Conservation (phyloP, 2,329 filamentous ascomycete genomes). For the Herpotrichia juniperi region DNA sequence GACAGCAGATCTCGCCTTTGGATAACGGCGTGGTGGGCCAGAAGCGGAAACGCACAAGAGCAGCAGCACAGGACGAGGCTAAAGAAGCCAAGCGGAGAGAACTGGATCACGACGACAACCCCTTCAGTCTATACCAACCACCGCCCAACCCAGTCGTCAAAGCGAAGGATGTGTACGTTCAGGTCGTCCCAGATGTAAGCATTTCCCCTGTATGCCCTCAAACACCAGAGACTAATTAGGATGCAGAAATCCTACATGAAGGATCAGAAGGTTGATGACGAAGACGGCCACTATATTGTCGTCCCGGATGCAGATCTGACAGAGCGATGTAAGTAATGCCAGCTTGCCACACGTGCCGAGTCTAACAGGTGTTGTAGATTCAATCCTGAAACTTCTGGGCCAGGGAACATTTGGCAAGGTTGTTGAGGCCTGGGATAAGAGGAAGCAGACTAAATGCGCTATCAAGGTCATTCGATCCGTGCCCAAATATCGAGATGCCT, state of each 20-base stretch:
- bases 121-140: conserved; percentile 80
- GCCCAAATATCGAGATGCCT: conserved; percentile 97
- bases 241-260: conserved; percentile 54
- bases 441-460: conserved; percentile 79
- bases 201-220: not conserved
- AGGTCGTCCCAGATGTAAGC: conserved; percentile 65
- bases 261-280: conserved; percentile 84
- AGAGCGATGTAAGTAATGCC: conserved; percentile 75
- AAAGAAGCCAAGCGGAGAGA: conserved; percentile 70
- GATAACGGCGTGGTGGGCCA: conserved; percentile 74
- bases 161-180: conserved; percentile 69
- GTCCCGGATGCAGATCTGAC: conserved; percentile 85
- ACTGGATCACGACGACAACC: conserved; percentile 69
- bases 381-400: conserved; percentile 86
- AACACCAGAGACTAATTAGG: conserved; percentile 23
- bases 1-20: conserved; percentile 64
- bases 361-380: conserved; percentile 63
- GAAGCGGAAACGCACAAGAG: conserved; percentile 87
- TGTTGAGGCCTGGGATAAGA: conserved; percentile 85
- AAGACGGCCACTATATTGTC: conserved; percentile 97
- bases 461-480: conserved; percentile 99
- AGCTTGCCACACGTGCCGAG: not conserved
- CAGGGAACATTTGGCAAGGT: conserved; percentile 99
- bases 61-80: conserved; percentile 81
- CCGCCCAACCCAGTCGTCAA: conserved; percentile 90